phyloP scores from a whole-genome alignment of 106 monocot genomes.

The Phalaenopsis aphrodite region DNA sequence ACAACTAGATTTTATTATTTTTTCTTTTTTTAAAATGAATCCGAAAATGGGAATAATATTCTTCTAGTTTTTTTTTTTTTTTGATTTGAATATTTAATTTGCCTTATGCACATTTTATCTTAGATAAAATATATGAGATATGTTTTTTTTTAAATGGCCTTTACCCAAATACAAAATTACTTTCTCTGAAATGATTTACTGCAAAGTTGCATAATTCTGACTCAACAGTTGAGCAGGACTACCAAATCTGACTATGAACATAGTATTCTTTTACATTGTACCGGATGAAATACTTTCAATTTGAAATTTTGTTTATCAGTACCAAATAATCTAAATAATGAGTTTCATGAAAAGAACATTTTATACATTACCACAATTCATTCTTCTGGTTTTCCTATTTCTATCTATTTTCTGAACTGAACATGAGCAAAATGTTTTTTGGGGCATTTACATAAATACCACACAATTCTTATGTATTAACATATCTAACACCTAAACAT shows the following conservation, averaged over 20 bases:
- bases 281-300: background rate
- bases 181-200: no score
- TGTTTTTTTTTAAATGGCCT: background rate
- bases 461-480: no score
- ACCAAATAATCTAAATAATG: background rate
- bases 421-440: background rate
- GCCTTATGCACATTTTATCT: background rate
- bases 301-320: background rate
- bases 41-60: no score
- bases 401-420: background rate
- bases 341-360: conserved; percentile 3
- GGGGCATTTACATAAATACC: no score
- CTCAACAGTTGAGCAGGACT: no score
- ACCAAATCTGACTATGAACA: background rate
- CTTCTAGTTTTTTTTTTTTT: no score
- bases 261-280: background rate
- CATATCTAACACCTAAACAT: no score
- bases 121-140: background rate
- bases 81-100: no score
- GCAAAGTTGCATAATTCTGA: no score
- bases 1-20: no score
- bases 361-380: background rate
- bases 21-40: no score
- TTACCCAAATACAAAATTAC: no score
- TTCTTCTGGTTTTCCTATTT: background rate